Evolutionary conservation across 768 basidiomycete genomes (phyloP), one percentile per base, ranked within the genome.

Genomic region (Boletus bicolor): DNA sequence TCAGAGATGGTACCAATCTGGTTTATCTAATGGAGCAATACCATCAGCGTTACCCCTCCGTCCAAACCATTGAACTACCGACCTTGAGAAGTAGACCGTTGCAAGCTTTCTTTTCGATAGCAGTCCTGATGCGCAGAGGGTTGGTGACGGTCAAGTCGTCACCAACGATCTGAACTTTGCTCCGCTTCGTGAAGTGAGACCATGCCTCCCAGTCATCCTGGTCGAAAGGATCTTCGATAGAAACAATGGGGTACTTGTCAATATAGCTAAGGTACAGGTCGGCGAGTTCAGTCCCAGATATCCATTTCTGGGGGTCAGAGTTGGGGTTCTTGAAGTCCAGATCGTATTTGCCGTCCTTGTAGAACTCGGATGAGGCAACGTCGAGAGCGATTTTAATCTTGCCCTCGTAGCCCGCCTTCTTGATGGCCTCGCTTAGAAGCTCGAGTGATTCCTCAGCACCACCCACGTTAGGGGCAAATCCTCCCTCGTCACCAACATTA

Each of bases 141-240:
- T 99, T 99, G 68, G 97, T 98, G 65, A 99, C 97, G 14, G 94
- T 96, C 77, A 99, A 75, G 72, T 99, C 97, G 67, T 98, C 96
- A 66, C 92, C 92, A 60, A 95, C 93, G 61, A 95, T 88, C 77
- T 96, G 93, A 72, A 95, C 88, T 24, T 81, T 80, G 67, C 86
- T 82, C 59, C 83, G 74, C 65, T 78, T 75, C 65, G 90, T 97
- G 77, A 98, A 92, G 80, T 93, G 86, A 37, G 84, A 77, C 97
- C 97, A 99, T 41, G 94, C 93, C 72, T 93, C 93, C 93, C 93
- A 98, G 78, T 99, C 97, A 72, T 99, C 97, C 79, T 99, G 95
- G 76, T 98, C 96, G 77, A 99, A 99, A 73, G 97, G 96, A 74
- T 99, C 97, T 77, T 96, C 94, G 64, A 95, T 83, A 34, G 93